These are phyloP conservation scores for Sporothrix humicola DNA, from an alignment of 2,329 filamentous ascomycete genomes.

Conservation along the genomic window DNA sequence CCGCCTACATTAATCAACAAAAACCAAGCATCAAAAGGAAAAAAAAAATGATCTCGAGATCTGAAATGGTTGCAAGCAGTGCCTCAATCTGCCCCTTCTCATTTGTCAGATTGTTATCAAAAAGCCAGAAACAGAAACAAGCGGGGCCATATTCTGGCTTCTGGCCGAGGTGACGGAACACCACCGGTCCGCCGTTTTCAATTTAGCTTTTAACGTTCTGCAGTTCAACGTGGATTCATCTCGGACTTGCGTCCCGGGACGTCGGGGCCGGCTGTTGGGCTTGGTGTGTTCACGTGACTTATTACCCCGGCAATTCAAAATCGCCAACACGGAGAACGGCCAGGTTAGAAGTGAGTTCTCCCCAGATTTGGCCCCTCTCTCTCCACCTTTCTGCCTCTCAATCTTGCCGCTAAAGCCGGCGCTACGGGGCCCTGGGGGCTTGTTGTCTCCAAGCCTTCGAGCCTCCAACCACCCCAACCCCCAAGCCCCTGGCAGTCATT, in stretches of 20 bases:
- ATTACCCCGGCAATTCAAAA: conserved; percentile 31
- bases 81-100: no score
- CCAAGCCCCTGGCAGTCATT: neutral
- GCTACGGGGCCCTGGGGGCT: neutral
- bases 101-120: neutral
- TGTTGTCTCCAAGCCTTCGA: neutral
- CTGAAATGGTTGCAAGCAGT: neutral
- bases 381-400: neutral
- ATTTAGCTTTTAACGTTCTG: no score
- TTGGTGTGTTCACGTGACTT: conserved; percentile 24
- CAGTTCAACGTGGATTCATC: neutral
- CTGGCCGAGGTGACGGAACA: conserved; percentile 11
- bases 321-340: neutral
- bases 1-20: neutral
- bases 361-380: conserved; percentile 8
- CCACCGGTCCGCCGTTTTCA: no score
- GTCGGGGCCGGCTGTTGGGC: neutral
- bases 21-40: neutral
- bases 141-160: neutral
- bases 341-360: neutral
- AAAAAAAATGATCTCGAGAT: neutral
- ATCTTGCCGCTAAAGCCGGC: conserved; percentile 6
- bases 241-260: neutral
- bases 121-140: neutral
- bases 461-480: conserved; percentile 8